phyloP scores from a whole-genome alignment of 1,284 basidiomycete genomes.

The Melanopsichium pennsylvanicum region DNA sequence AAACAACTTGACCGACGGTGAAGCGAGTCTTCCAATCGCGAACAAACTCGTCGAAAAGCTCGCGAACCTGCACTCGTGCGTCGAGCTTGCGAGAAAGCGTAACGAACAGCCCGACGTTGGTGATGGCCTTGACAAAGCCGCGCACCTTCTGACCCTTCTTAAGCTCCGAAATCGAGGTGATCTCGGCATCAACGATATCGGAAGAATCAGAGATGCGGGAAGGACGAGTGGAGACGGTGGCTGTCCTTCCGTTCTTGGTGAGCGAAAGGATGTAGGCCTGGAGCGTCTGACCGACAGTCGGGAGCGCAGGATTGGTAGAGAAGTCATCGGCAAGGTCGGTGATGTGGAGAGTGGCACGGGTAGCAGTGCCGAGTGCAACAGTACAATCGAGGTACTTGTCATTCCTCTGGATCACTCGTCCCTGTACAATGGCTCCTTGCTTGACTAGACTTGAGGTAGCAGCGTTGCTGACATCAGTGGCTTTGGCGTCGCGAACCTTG shows the following conservation, averaged over 20 bases:
- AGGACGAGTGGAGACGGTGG: constrained; percentile 31
- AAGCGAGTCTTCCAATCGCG: constrained; percentile 94
- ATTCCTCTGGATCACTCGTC: constrained; percentile 37
- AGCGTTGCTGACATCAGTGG: constrained; percentile 3
- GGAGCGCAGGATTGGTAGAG: constrained; percentile 69
- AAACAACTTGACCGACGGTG: constrained; percentile 81
- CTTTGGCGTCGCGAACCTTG: constrained; percentile 32
- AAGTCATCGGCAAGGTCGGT: constrained; percentile 85
- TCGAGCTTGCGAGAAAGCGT: constrained; percentile 81
- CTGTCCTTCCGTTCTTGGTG: constrained; percentile 66
- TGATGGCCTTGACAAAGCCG: constrained; percentile 87
- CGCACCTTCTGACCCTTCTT: constrained; percentile 75
- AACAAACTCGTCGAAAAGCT: constrained; percentile 78
- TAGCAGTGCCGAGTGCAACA: constrained; percentile 34
- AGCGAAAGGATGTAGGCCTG: constrained; percentile 77
- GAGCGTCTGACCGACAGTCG: constrained; percentile 74
- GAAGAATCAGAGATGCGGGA: constrained; percentile 25
- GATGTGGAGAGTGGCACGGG: constrained; percentile 49
- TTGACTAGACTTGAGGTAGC: constrained; percentile 16
- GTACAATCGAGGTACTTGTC: constrained; percentile 45
- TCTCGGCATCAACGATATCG: constrained; percentile 68
- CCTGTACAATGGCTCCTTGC: constrained; percentile 35
- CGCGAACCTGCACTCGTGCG: constrained; percentile 90
- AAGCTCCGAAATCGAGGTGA: constrained; percentile 68
- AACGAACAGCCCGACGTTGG: constrained; percentile 86